A percentile compares a stretch with the other conserved stretches of the same genome.
These are phyloP conservation scores for Karstenula rhodostoma DNA, from an alignment of 2,329 filamentous ascomycete genomes.

Conservation along the genomic window DNA sequence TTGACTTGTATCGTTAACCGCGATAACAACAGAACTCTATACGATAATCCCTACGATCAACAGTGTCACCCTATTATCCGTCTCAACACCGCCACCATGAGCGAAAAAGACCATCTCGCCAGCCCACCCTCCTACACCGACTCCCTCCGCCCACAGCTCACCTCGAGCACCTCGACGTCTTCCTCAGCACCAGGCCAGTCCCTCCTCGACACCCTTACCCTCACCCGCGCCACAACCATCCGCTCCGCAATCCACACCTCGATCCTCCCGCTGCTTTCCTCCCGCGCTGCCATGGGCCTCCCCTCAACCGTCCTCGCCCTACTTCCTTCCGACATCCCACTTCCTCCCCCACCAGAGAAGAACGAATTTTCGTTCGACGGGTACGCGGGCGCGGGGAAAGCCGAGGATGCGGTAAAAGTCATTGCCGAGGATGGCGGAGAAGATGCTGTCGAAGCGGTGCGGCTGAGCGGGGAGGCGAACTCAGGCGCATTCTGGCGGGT, in stretches of 20 bases:
- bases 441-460: conserved; percentile 47
- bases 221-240: conserved; percentile 52
- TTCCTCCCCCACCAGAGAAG: conserved; percentile 32
- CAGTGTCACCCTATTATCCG: not conserved
- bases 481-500: conserved; percentile 55
- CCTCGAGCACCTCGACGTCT: conserved; percentile 11
- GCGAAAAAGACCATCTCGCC: conserved; percentile 18
- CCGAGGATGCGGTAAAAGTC: conserved; percentile 29
- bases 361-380: conserved; percentile 43
- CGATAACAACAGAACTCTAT: too few species aligned
- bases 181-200: conserved; percentile 28
- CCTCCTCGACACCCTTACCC: conserved; percentile 47
- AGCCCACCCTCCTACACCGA: conserved; percentile 39
- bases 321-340: conserved; percentile 53
- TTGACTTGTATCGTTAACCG: too few species aligned
- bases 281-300: conserved; percentile 52
- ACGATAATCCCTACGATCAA: too few species aligned
- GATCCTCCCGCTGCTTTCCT: conserved; percentile 53
- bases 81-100: conserved; percentile 1
- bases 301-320: conserved; percentile 55
- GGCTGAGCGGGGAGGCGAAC: conserved; percentile 51
- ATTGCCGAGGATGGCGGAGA: conserved; percentile 52
- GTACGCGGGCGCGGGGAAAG: not conserved
- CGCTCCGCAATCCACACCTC: conserved; percentile 48
- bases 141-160: conserved; percentile 16